A percentile compares a stretch with the other conserved stretches of the same genome.
phyloP scores from a whole-genome alignment of 202 grass and related monocot species.

The Setaria italica region DNA sequence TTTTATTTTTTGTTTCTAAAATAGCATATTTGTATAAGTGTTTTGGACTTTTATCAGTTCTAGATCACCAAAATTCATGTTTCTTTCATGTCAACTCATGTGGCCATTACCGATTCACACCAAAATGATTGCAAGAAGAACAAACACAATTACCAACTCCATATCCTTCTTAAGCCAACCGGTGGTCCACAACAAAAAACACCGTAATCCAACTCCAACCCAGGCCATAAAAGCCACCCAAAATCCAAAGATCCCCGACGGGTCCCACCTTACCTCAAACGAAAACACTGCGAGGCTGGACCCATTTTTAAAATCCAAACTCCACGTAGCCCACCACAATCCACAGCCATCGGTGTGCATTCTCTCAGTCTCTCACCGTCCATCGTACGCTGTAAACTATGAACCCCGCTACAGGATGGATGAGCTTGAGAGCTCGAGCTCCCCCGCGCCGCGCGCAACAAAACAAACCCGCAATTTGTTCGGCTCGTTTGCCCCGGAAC shows the following conservation, averaged over 20 bases:
- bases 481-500: not conserved
- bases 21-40: no score
- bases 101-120: not conserved
- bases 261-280: conserved; percentile 34
- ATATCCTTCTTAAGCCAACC: not conserved
- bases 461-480: conserved; percentile 41
- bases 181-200: not conserved
- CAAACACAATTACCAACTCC: not conserved
- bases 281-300: conserved; percentile 16
- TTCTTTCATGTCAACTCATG: not conserved
- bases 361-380: not conserved
- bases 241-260: conserved; percentile 31
- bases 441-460: not conserved
- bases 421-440: not conserved
- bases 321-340: not conserved
- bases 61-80: no score
- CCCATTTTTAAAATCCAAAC: not conserved
- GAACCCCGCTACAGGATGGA: conserved; percentile 1
- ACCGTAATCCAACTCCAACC: not conserved
- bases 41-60: no score
- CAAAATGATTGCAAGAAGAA: not conserved
- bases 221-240: not conserved
- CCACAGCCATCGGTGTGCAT: not conserved
- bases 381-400: conserved; percentile 41
- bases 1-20: no score